phyloP scores from a whole-genome alignment of 371 early-diverging fungal species.

The Lichtheimia hyalospora region DNA sequence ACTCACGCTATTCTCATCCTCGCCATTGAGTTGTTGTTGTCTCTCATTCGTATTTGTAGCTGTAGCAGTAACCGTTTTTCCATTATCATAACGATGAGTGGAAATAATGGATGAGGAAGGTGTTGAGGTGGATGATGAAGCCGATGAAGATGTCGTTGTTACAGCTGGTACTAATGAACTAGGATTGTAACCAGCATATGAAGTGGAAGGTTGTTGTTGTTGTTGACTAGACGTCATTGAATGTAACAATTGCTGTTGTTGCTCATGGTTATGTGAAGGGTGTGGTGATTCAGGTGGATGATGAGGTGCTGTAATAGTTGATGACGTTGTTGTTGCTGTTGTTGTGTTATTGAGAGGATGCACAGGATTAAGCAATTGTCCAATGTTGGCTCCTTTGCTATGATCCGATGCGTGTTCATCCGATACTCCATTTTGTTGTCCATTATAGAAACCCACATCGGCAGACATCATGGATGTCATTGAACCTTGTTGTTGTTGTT shows the following conservation, averaged over 20 bases:
- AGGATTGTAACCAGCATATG: background rate
- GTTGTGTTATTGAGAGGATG: conserved; percentile 30
- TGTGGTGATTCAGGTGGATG: conserved; percentile 6
- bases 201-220: background rate
- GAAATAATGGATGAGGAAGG: conserved; percentile 4
- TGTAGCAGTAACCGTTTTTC: background rate
- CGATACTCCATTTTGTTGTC: conserved; percentile 6
- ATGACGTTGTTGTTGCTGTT: no score
- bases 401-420: conserved; percentile 10
- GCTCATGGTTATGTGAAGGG: conserved; percentile 10
- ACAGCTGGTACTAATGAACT: conserved; percentile 6
- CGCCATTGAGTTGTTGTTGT: background rate
- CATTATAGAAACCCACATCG: background rate
- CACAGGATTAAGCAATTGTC: conserved; percentile 40
- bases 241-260: background rate
- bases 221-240: no score
- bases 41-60: no score
- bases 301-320: background rate
- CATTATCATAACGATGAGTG: background rate
- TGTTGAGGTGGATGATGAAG: conserved; percentile 6
- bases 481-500: no score
- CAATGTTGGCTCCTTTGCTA: conserved; percentile 23
- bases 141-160: background rate
- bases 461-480: no score
- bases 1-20: background rate